Evolutionary conservation across 2,329 filamentous ascomycete genomes (phyloP).

Genomic region (Fusarium albosuccineum): DNA sequence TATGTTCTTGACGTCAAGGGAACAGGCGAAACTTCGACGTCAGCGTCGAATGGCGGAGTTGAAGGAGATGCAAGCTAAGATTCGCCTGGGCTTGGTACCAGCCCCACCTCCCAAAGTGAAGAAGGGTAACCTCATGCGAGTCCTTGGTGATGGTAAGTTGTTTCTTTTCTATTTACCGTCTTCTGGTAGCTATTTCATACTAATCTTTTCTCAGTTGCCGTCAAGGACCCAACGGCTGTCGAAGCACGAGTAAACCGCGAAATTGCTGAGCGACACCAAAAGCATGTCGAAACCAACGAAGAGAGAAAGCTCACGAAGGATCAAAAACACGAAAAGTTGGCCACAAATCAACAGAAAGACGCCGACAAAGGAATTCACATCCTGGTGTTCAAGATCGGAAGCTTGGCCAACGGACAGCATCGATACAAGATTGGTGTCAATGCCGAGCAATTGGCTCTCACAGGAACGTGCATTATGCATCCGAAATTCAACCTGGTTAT

Average conservation of each 20-base stretch:
- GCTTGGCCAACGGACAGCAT: slow-evolving; percentile 91
- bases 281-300: slow-evolving; percentile 84
- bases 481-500: slow-evolving; percentile 90
- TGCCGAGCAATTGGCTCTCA: slow-evolving; percentile 88
- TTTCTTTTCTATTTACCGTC: background rate
- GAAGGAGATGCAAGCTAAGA: slow-evolving; percentile 97
- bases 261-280: slow-evolving; percentile 85
- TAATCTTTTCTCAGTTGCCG: slow-evolving; percentile 61
- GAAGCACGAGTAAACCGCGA: slow-evolving; percentile 94
- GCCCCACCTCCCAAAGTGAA: slow-evolving; percentile 96
- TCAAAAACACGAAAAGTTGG: slow-evolving; percentile 85
- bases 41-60: slow-evolving; percentile 92
- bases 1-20: slow-evolving; percentile 91
- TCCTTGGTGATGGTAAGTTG: slow-evolving; percentile 81
- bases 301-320: slow-evolving; percentile 91
- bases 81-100: slow-evolving; percentile 88
- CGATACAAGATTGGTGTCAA: slow-evolving; percentile 94
- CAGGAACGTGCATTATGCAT: slow-evolving; percentile 91
- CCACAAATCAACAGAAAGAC: slow-evolving; percentile 86
- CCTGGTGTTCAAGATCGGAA: slow-evolving; percentile 90
- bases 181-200: slow-evolving; percentile 6
- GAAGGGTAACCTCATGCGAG: slow-evolving; percentile 97
- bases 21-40: slow-evolving; percentile 90
- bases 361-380: slow-evolving; percentile 87
- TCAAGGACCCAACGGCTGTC: slow-evolving; percentile 97